Percentiles rank a stretch among this genome's conserved stretches.
These are phyloP conservation scores for Coelastrella sp. DNA, from an alignment of 139 green algal species.

Conservation along the genomic window DNA sequence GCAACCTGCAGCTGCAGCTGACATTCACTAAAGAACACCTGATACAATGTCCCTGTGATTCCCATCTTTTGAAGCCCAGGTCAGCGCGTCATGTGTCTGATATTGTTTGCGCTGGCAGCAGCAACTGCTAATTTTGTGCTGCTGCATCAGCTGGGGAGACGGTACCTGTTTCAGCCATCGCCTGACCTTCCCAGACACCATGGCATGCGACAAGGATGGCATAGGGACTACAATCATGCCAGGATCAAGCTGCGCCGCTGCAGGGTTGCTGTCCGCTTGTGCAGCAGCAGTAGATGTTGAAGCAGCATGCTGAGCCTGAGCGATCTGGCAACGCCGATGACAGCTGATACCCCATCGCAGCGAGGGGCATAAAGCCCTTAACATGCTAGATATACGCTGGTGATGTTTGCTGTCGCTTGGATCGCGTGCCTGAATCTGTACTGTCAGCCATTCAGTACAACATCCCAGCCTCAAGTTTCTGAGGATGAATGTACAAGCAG, in stretches of 20 bases:
- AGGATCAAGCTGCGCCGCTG: not conserved
- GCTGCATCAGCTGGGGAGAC: too few species aligned
- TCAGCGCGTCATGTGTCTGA: too few species aligned
- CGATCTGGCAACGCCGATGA: too few species aligned
- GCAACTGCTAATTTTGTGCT: not conserved
- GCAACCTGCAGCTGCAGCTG: too few species aligned
- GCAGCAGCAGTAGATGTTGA: not conserved
- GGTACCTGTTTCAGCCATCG: slow-evolving; percentile 15
- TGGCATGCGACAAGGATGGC: slow-evolving; percentile 28
- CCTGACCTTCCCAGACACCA: not conserved
- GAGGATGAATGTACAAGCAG: too few species aligned
- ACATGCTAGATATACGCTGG: not conserved
- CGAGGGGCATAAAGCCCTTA: not conserved
- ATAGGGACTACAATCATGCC: slow-evolving; percentile 40
- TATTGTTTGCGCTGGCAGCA: not conserved
- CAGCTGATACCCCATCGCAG: not conserved
- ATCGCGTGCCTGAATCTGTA: too few species aligned
- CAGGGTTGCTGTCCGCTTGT: not conserved
- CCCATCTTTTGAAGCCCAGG: too few species aligned
- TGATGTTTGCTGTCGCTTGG: too few species aligned
- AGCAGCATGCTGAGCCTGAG: not conserved
- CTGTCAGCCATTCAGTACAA: too few species aligned
- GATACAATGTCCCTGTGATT: too few species aligned
- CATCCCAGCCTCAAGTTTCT: too few species aligned
- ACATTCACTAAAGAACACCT: too few species aligned